Percentiles rank a stretch among this genome's conserved stretches.
Conservation (phyloP, 805 yeast genomes). For the Komagataella populi region DNA sequence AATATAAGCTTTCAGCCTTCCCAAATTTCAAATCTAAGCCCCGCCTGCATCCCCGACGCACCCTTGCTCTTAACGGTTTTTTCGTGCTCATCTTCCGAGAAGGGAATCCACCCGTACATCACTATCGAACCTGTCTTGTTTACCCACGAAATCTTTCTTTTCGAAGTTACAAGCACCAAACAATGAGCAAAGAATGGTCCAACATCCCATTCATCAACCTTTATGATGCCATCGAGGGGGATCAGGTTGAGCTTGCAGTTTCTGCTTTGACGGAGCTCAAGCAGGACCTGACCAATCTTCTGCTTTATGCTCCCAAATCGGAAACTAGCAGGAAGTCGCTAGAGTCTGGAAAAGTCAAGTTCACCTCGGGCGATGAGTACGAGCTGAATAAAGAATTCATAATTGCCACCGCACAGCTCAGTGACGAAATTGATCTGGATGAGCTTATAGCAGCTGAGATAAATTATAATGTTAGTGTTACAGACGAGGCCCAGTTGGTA, state of each 20-base stretch:
- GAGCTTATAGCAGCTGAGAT: constrained; percentile 69
- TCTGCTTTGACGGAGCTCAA: constrained; percentile 15
- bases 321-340: constrained; percentile 31
- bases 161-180: background rate
- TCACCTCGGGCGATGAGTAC: constrained; percentile 45
- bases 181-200: constrained; percentile 19
- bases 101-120: background rate
- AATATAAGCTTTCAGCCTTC: background rate
- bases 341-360: constrained; percentile 30
- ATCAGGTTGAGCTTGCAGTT: constrained; percentile 8
- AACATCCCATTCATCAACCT: constrained; percentile 26
- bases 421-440: constrained; percentile 63
- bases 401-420: constrained; percentile 37
- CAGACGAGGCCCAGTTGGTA: constrained; percentile 25
- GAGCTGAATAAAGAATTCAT: constrained; percentile 56
- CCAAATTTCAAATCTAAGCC: background rate
- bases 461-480: constrained; percentile 26
- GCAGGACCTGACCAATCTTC: constrained; percentile 29
- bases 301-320: constrained; percentile 28
- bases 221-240: constrained; percentile 29
- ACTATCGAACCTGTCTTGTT: background rate
- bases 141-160: background rate
- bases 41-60: background rate
- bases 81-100: background rate
- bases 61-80: background rate